Evolutionary conservation across 1,284 basidiomycete species (phyloP), one percentile per base, ranked within the genome.

Genomic region (Fomitopsis pinicola): DNA sequence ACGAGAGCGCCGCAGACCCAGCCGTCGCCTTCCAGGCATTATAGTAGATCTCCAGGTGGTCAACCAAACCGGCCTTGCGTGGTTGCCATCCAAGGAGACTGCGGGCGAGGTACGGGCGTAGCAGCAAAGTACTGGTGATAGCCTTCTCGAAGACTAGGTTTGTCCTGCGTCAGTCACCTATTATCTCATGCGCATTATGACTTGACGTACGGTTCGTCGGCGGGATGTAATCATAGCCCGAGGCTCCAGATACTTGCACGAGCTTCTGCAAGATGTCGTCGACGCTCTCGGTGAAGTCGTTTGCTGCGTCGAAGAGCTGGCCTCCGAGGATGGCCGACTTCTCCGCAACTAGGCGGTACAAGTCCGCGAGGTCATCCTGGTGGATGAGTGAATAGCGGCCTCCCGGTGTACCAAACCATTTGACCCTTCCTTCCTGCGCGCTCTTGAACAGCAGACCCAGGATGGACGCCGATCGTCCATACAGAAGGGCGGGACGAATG

Each of bases 291-390:
- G 75, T 76, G 30, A 72, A 64, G 40, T 77, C 73, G 66, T 83
- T 84, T 42, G 76, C 68, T 2, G 73, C 80, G 58, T 82, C 76
- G 70, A 85, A 80, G 17, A 80, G 76, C 58, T 73, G 66, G 5
- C 82, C 83, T 0, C 72, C 69, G 19, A 77, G 66, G 2, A 79
- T 58, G 5, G 72, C 67, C 8, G 72, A 76, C 67, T 76, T 71
- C 71, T 84, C 83, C 7, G 76, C 77, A 1, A 75, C 76, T 1
- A 76, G 70, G 17, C 82, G 53, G 64, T 79, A 83, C 38, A 82
- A 64, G 56, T 82, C 80, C 7, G 80, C 83, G 30, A 82, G 70
- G 68, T 85, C 83, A 65, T 84, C 82, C 44, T 69, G 68, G 68
- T 85, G 83, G 36, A 84, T 72, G 6, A 77, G 64, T n/a, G 77